Evolutionary conservation across 1,284 basidiomycete species (phyloP).

Genomic region (Neonothopanus nambi): DNA sequence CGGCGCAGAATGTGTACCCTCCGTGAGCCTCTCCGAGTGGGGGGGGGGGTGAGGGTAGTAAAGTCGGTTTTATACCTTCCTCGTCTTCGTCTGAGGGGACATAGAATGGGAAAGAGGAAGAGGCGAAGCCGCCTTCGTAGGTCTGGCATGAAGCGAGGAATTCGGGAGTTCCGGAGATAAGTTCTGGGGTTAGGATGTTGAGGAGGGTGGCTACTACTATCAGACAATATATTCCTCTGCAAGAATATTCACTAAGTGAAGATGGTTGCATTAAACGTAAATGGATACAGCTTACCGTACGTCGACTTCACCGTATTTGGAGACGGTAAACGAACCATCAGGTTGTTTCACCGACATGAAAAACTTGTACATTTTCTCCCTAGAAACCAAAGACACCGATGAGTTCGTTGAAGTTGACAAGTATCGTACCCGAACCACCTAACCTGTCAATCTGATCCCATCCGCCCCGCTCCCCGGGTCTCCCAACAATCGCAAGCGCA

Average conservation of each 20-base stretch:
- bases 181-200: conserved; percentile 84
- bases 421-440: conserved; percentile 43
- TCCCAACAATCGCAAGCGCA: conserved; percentile 81
- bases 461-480: conserved; percentile 70
- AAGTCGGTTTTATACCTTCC: too few relatives aligned
- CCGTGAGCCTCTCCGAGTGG: too few relatives aligned
- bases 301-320: conserved; percentile 89
- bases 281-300: too few relatives aligned
- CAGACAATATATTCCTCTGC: conserved; percentile 56
- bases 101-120: conserved; percentile 39
- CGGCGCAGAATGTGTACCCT: conserved; percentile 92
- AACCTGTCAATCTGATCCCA: conserved; percentile 86
- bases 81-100: too few relatives aligned
- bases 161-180: conserved; percentile 65
- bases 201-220: conserved; percentile 43
- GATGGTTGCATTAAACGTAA: too few relatives aligned
- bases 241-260: conserved; percentile 2
- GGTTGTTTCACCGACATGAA: conserved; percentile 93
- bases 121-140: conserved; percentile 96
- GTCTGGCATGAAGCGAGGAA: conserved; percentile 89
- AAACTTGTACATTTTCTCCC: conserved; percentile 79
- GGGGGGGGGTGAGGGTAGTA: too few relatives aligned
- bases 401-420: neutral
- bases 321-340: conserved; percentile 93
- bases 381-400: conserved; percentile 36